These are phyloP conservation scores for Zancudomyces culisetae DNA, from an alignment of 371 early-diverging fungal species.

Conservation along the genomic window DNA sequence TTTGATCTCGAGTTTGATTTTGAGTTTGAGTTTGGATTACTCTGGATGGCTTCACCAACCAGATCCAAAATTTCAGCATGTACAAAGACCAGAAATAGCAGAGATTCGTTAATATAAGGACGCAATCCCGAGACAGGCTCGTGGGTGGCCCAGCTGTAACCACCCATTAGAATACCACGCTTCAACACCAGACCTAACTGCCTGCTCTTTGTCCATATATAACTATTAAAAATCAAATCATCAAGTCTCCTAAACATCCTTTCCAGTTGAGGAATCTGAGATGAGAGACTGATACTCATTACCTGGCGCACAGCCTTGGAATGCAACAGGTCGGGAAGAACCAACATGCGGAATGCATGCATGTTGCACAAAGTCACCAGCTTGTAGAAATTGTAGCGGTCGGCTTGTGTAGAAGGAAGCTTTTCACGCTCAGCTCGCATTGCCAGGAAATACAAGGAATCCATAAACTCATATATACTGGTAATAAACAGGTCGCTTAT, in stretches of 20 bases:
- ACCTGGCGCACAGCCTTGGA: constrained; percentile 36
- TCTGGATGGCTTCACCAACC: constrained; percentile 18
- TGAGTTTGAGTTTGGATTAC: constrained; percentile 4
- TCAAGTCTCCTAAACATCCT: constrained; percentile 32
- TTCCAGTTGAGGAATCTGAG: constrained; percentile 36
- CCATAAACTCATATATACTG: constrained; percentile 19
- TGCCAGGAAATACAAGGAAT: constrained; percentile 22
- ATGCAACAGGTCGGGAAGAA: constrained; percentile 51
- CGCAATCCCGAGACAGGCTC: constrained; percentile 32
- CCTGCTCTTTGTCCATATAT: constrained; percentile 51
- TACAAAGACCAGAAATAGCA: constrained; percentile 70
- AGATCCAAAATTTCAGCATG: constrained; percentile 74
- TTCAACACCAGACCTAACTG: constrained; percentile 45
- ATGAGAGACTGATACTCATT: constrained; percentile 35
- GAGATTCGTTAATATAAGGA: constrained; percentile 67
- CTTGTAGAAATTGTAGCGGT: constrained; percentile 19
- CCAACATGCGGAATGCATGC: constrained; percentile 37
- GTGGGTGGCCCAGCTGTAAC: constrained; percentile 65
- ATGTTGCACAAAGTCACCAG: constrained; percentile 66
- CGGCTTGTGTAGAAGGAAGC: neutral
- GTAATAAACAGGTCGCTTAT: constrained; percentile 21
- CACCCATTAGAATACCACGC: constrained; percentile 59
- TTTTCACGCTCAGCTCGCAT: neutral
- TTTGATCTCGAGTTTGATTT: neutral
- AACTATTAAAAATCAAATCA: constrained; percentile 58